Base-by-base conservation (phyloP, 768 basidiomycete genomes). In the Leucosporidium scottii region DNA sequence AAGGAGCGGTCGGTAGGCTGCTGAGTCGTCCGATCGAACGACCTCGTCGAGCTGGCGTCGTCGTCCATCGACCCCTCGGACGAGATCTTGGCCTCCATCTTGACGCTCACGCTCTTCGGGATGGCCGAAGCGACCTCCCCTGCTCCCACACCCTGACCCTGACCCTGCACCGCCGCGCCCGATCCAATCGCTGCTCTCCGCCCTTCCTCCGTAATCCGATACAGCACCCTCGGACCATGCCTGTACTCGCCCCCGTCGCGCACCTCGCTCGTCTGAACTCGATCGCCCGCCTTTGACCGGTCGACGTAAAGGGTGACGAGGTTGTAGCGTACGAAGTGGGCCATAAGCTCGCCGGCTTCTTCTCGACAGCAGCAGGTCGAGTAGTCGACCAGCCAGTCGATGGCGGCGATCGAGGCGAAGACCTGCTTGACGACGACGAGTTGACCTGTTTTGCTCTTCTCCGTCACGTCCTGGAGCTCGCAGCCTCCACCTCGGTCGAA, bases 321-420 rank as follows among this genome's bases (percentile, higher is more conserved):
- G 50, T 92, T 90, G 75, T 93, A 96, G 61, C 96, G 87, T 56
- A 97, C 93, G 75, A 98, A 97, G 77, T 98, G 96, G 6, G 93
- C 96, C 3, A 91, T 88, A 85, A 98, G 89, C 81, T 99, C 96
- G 17, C 92, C 91, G 0, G 92, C 93, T 78, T 98, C 96, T 76
- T 99, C 96, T 61, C 91, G 83, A 28, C 93, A 93, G 44, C 93
- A 91, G 44, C 93, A 91, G 1, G 93, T 96, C 0, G 96, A 92
- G 74, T 92, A 96, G 78, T 99, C 96, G 77, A 91, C 89, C 50
- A 99, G 85, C 96, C 96, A 99, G 79, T 98, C 93, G 64, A 97
- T 82, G 0, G 90, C 93, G 55, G 84, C 84, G 62, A 91, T 85
- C 28, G 96, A 93, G 34, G 86, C 81, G 77, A 99, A 97, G 74